These are phyloP conservation scores for Sporothrix globosa DNA, from an alignment of 2,329 filamentous ascomycete genomes.

Conservation along the genomic window DNA sequence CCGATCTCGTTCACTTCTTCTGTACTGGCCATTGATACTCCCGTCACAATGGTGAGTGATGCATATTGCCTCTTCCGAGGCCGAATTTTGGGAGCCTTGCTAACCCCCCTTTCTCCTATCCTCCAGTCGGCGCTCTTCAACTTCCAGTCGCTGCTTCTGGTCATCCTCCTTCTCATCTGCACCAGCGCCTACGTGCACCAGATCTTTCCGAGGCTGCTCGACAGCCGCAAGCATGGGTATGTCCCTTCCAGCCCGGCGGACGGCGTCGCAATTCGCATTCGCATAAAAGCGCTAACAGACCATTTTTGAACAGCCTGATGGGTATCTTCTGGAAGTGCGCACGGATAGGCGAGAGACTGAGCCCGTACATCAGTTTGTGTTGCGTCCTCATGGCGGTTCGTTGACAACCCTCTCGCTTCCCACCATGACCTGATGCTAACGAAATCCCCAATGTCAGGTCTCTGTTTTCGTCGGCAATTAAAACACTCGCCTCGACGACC, in stretches of 20 bases:
- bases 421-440: conserved; percentile 21
- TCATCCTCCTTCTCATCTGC: conserved; percentile 93
- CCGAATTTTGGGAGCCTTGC: background rate
- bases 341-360: conserved; percentile 86
- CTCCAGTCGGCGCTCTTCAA: conserved; percentile 95
- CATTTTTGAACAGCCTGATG: conserved; percentile 59
- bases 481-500: background rate
- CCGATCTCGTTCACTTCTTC: background rate
- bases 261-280: background rate
- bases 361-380: conserved; percentile 92
- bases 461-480: conserved; percentile 36
- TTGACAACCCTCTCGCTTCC: background rate
- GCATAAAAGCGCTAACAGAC: background rate
- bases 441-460: conserved; percentile 25
- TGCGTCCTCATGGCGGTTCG: conserved; percentile 89
- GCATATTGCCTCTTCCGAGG: too few relatives aligned
- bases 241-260: background rate
- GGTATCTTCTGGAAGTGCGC: conserved; percentile 97
- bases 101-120: background rate
- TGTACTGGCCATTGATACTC: background rate
- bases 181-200: conserved; percentile 93
- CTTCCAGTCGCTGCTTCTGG: conserved; percentile 94
- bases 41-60: conserved; percentile 19
- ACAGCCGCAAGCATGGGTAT: conserved; percentile 81
- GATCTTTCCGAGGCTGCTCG: conserved; percentile 85